Conservation (phyloP, 2,329 filamentous ascomycete species). For the Cercospora sp. region DNA sequence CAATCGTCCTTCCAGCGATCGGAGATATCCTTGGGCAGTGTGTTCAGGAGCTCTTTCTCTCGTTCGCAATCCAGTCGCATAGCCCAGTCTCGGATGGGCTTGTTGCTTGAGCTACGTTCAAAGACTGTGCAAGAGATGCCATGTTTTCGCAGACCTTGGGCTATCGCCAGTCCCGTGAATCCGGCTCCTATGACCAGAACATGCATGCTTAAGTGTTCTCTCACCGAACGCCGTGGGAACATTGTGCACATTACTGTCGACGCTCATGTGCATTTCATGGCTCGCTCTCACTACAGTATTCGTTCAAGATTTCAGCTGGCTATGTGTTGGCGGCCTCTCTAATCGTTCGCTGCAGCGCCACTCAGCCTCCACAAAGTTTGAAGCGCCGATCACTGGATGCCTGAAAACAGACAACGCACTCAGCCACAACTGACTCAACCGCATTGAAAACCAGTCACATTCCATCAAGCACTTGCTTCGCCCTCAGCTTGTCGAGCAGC, state of each 20-base stretch:
- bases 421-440: background rate
- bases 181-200: background rate
- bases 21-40: background rate
- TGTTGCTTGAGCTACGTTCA: background rate
- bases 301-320: background rate
- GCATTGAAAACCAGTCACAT: background rate
- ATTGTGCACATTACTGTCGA: background rate
- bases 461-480: constrained; percentile 45
- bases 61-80: background rate
- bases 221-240: background rate
- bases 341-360: background rate
- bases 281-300: background rate
- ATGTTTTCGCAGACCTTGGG: background rate
- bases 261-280: background rate
- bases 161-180: background rate
- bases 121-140: background rate
- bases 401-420: background rate
- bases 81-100: background rate
- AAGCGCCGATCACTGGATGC: background rate
- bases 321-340: background rate
- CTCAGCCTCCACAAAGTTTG: background rate
- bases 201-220: background rate
- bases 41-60: background rate
- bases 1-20: background rate
- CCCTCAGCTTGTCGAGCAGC: constrained; percentile 56